Evolutionary conservation across 352 stramenopile species (phyloP).

Genomic region (Pythium volutum): DNA sequence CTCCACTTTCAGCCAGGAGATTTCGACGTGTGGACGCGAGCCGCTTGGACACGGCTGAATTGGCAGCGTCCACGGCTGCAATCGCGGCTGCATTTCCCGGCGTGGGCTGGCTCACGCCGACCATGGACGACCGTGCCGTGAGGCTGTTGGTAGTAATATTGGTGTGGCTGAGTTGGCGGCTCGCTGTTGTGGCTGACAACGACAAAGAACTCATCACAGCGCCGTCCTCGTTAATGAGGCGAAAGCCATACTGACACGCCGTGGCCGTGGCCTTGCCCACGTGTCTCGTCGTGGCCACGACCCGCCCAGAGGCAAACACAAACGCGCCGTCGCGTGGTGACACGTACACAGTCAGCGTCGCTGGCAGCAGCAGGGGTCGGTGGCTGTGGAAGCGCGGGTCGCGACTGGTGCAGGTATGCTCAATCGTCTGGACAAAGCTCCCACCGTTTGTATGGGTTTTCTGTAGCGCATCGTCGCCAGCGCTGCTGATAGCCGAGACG

Average conservation of each 20-base stretch:
- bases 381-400: slow-evolving; percentile 50
- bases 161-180: not conserved
- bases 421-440: slow-evolving; percentile 32
- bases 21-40: slow-evolving; percentile 12
- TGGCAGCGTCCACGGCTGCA: slow-evolving; percentile 30
- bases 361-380: slow-evolving; percentile 34
- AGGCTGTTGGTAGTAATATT: slow-evolving; percentile 5
- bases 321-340: slow-evolving; percentile 40
- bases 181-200: too few species aligned
- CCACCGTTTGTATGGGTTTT: slow-evolving; percentile 8
- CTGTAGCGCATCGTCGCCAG: slow-evolving; percentile 28
- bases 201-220: not conserved
- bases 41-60: slow-evolving; percentile 23
- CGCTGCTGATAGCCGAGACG: slow-evolving; percentile 33
- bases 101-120: slow-evolving; percentile 19
- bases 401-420: slow-evolving; percentile 45
- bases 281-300: slow-evolving; percentile 10
- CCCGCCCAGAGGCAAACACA: slow-evolving; percentile 34
- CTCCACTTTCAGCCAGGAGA: not conserved
- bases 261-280: slow-evolving; percentile 19
- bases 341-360: slow-evolving; percentile 41
- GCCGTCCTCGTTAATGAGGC: slow-evolving; percentile 22
- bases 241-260: slow-evolving; percentile 37
- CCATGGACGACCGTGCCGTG: slow-evolving; percentile 31
- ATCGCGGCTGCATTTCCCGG: slow-evolving; percentile 26